These are phyloP conservation scores for Sclerotinia borealis DNA, from an alignment of 2,329 filamentous ascomycete species.

Conservation along the genomic window DNA sequence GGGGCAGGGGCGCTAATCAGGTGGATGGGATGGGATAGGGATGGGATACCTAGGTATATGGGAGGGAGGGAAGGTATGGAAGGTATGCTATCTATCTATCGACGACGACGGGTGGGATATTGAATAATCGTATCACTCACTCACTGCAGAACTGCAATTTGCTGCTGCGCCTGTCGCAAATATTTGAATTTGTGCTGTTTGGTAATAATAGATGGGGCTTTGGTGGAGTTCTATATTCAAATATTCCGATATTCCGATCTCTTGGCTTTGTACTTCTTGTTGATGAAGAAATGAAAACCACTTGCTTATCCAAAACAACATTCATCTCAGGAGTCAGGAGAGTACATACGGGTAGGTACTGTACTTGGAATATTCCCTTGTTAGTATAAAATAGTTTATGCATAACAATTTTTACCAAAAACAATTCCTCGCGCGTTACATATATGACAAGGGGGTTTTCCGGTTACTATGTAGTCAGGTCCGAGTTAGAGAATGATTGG, in stretches of 20 bases:
- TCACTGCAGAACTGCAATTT: too few relatives aligned
- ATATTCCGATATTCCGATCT: background rate
- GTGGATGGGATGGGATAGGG: background rate
- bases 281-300: background rate
- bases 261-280: background rate
- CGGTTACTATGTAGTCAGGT: background rate
- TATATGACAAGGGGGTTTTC: background rate
- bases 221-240: background rate
- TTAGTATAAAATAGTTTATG: background rate
- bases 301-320: background rate
- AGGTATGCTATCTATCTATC: background rate
- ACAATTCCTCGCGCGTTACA: slow-evolving; percentile 4
- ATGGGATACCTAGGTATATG: background rate
- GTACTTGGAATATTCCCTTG: background rate
- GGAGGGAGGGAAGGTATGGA: background rate
- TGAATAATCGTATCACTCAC: too few relatives aligned
- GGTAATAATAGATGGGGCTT: background rate
- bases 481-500: slow-evolving; percentile 6
- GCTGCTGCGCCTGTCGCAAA: background rate
- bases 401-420: background rate
- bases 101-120: too few relatives aligned
- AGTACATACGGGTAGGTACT: too few relatives aligned
- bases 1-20: background rate
- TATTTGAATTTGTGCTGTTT: too few relatives aligned
- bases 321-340: background rate